Evolutionary conservation across 208 protist species (phyloP), one percentile per base, ranked within the genome.

Genomic region (Trypanosomatidae sp.): DNA sequence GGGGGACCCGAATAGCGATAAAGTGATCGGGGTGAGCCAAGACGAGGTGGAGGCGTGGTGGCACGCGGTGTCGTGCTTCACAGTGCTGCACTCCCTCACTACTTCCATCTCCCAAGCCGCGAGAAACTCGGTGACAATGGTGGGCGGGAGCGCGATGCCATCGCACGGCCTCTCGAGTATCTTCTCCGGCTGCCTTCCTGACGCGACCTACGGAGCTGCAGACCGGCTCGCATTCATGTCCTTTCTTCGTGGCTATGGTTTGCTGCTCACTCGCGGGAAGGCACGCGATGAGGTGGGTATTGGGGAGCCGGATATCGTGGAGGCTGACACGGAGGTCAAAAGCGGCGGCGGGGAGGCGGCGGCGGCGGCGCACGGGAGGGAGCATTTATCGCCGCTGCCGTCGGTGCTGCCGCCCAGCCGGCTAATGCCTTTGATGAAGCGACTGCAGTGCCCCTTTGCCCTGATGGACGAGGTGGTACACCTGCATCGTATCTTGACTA

Each of bases 31-130:
- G 46, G 46, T 49, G 8, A 19, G 46, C 15, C 46, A 49, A 49
- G 46, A 43, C 3, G 55, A 77, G 47, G 66, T 77, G 65, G 53
- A 53, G 55, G 66, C 41, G 56, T 77, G 73, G 64, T 77, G 73
- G 73, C 64, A 77, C 46, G 73, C 73, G 5, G 41, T 77, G 22
- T 71, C 65, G 33, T 71, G 73, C 47, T 52, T 77, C 36, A 71
- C 55, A 3, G 62, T 71, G 9, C n/a, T 71, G 50, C 64, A 77
- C 28, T 71, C 73, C 8, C 22, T 77, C 22, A 71, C 36, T 47
- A 56, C 33, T 10, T 39, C 28, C 36, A 25, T 66, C 7, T 13
- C 53, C 1, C 19, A 22, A 10, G 33, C 43, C 2, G 47, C 64
- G 39, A 41, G 43, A 25, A 9, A 9, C 25, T 30, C 62, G 25